Evolutionary conservation across 805 yeast genomes (phyloP).

Genomic region (Candida endomychidarum): DNA sequence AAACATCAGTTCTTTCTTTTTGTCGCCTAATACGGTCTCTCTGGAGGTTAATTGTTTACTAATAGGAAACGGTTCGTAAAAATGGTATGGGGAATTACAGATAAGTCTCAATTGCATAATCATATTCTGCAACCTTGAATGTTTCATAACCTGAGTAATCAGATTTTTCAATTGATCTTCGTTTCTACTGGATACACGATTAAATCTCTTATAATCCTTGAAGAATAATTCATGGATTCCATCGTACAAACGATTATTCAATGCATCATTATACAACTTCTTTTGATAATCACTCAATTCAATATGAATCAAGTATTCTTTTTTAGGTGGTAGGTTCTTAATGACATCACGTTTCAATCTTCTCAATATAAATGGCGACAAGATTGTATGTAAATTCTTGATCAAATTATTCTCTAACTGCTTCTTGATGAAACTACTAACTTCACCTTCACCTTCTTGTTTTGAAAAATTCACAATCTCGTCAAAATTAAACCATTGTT

Average conservation of each 20-base stretch:
- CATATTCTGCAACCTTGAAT: conserved; percentile 50
- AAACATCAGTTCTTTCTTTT: conserved; percentile 26
- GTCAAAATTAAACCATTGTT: conserved; percentile 90
- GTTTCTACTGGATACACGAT: conserved; percentile 19
- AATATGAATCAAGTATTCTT: conserved; percentile 81
- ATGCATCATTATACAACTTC: conserved; percentile 55
- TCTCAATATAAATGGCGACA: conserved; percentile 84
- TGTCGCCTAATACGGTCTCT: conserved; percentile 17
- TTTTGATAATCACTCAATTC: conserved; percentile 64
- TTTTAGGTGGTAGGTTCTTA: conserved; percentile 75
- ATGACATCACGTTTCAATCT: conserved; percentile 76
- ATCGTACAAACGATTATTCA: conserved; percentile 44
- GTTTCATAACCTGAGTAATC: conserved; percentile 9
- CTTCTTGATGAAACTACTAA: conserved; percentile 55
- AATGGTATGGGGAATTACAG: conserved; percentile 83
- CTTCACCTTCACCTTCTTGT: conserved; percentile 28
- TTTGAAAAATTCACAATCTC: conserved; percentile 42
- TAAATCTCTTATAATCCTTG: conserved; percentile 50
- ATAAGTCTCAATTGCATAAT: conserved; percentile 83
- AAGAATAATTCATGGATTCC: conserved; percentile 48
- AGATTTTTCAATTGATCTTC: conserved; percentile 4
- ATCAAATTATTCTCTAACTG: conserved; percentile 55
- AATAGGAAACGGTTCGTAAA: conserved; percentile 70
- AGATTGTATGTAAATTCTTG: conserved; percentile 77
- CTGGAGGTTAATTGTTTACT: conserved; percentile 26